A percentile compares a stretch with the other conserved stretches of the same genome.
phyloP scores from a whole-genome alignment of 1,284 basidiomycete genomes.

The Fistulina hepatica region DNA sequence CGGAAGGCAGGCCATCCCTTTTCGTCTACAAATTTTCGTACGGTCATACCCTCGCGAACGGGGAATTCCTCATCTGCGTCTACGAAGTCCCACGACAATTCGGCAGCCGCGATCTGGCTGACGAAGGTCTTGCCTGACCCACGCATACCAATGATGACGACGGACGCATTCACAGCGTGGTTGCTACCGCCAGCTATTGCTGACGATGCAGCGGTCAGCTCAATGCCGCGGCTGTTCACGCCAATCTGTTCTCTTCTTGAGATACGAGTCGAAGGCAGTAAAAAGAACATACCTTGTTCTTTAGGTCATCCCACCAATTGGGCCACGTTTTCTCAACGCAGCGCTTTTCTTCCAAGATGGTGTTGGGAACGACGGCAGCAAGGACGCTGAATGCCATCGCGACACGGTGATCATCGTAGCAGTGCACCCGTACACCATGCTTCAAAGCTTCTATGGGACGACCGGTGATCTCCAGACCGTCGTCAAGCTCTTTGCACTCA shows the following conservation, averaged over 20 bases:
- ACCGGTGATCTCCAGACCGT: constrained; percentile 88
- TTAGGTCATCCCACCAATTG: constrained; percentile 98
- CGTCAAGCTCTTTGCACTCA: constrained; percentile 83
- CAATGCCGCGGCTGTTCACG: constrained; percentile 79
- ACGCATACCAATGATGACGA: constrained; percentile 92
- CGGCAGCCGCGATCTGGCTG: constrained; percentile 66
- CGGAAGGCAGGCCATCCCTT: constrained; percentile 41
- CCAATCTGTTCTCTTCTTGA: constrained; percentile 54
- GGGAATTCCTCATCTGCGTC: constrained; percentile 86
- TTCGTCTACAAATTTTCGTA: constrained; percentile 70
- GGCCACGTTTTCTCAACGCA: constrained; percentile 99
- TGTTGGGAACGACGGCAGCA: constrained; percentile 62
- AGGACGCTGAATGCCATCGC: constrained; percentile 98
- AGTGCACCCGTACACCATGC: constrained; percentile 72
- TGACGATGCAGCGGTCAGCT: constrained; percentile 40
- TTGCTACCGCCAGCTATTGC: constrained; percentile 30
- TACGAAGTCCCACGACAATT: constrained; percentile 70
- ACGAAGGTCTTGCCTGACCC: constrained; percentile 94
- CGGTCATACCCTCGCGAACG: constrained; percentile 46
- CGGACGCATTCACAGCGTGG: constrained; percentile 43
- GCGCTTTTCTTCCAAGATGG: constrained; percentile 88
- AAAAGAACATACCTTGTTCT: constrained; percentile 62
- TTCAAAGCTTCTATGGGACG: constrained; percentile 54
- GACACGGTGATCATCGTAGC: constrained; percentile 97
- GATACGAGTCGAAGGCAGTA: background rate